Percentiles rank a stretch among this genome's conserved stretches.
These are phyloP conservation scores for Pseudocercospora eumusae DNA, from an alignment of 2,329 filamentous ascomycete species.

Conservation along the genomic window DNA sequence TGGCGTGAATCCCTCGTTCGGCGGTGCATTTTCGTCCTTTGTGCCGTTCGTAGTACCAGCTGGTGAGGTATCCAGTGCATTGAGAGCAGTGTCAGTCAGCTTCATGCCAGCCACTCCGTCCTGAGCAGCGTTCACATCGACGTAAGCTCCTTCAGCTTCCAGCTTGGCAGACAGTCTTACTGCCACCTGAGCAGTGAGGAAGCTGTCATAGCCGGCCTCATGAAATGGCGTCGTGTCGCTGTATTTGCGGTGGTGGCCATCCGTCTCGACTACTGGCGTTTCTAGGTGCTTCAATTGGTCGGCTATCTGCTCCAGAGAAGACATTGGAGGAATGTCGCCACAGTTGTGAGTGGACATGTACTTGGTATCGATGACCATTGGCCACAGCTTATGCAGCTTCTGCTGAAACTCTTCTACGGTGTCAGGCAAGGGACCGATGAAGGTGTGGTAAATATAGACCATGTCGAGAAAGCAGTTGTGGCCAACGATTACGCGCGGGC, in stretches of 20 bases:
- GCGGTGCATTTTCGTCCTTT: slow-evolving; percentile 9
- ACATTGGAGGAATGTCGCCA: slow-evolving; percentile 53
- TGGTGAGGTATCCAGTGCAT: slow-evolving; percentile 12
- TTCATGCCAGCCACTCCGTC: slow-evolving; percentile 25
- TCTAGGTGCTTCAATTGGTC: slow-evolving; percentile 42
- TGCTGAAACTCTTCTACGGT: slow-evolving; percentile 56
- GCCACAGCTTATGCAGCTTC: slow-evolving; percentile 57
- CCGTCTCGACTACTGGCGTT: slow-evolving; percentile 47
- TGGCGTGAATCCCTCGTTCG: slow-evolving; percentile 31
- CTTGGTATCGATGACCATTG: slow-evolving; percentile 63
- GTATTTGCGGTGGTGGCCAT: slow-evolving; percentile 46
- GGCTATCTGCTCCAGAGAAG: slow-evolving; percentile 53
- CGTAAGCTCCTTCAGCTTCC: slow-evolving; percentile 44
- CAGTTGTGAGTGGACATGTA: slow-evolving; percentile 62
- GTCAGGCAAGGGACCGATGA: slow-evolving; percentile 59
- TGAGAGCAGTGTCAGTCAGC: slow-evolving; percentile 18
- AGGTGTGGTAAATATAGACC: slow-evolving; percentile 63
- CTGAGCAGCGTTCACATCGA: slow-evolving; percentile 27
- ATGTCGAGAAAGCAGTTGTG: slow-evolving; percentile 68
- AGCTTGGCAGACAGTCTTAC: slow-evolving; percentile 58
- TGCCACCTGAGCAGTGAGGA: slow-evolving; percentile 61
- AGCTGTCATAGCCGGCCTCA: slow-evolving; percentile 65
- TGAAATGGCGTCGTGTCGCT: slow-evolving; percentile 49
- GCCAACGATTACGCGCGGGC: slow-evolving; percentile 58
- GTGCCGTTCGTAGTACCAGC: slow-evolving; percentile 13